A percentile compares a stretch with the other conserved stretches of the same genome.
These are phyloP conservation scores for Colletotrichum sp. DNA, from an alignment of 2,329 filamentous ascomycete genomes.

Conservation along the genomic window DNA sequence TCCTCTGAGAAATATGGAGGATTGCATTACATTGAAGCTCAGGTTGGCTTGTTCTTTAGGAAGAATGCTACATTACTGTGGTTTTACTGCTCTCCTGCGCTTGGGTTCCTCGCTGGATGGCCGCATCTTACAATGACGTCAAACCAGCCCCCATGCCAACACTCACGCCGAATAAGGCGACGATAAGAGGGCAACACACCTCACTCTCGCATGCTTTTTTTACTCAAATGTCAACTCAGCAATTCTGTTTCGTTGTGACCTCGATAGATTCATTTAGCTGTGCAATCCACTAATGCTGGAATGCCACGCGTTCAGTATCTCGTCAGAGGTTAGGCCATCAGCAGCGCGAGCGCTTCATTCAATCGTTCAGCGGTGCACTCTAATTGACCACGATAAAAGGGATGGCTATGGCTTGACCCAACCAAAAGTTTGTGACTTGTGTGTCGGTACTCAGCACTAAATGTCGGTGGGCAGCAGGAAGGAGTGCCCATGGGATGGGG, in stretches of 20 bases:
- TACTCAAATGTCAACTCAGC: not conserved
- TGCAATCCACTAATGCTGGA: not conserved
- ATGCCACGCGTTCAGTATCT: not conserved
- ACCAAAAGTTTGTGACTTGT: not conserved
- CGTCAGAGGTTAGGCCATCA: not conserved
- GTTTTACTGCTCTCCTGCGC: not conserved
- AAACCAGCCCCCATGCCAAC: not conserved
- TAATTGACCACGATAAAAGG: not conserved
- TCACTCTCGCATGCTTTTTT: not conserved
- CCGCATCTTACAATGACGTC: not conserved
- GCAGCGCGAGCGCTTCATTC: not conserved
- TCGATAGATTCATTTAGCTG: not conserved
- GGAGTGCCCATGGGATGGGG: not conserved
- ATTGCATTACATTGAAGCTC: not conserved
- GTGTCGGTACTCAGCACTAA: not conserved
- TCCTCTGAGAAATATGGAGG: too few species aligned
- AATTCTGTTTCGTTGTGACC: not conserved
- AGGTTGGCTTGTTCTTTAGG: not conserved
- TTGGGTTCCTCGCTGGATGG: not conserved
- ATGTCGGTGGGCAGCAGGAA: not conserved
- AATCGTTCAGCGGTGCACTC: not conserved
- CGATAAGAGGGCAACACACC: not conserved
- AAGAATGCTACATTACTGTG: not conserved
- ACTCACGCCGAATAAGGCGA: not conserved
- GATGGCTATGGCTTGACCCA: not conserved